Base-by-base conservation (phyloP, 163 green algal species). In the Coccomyxa subellipsoidea region DNA sequence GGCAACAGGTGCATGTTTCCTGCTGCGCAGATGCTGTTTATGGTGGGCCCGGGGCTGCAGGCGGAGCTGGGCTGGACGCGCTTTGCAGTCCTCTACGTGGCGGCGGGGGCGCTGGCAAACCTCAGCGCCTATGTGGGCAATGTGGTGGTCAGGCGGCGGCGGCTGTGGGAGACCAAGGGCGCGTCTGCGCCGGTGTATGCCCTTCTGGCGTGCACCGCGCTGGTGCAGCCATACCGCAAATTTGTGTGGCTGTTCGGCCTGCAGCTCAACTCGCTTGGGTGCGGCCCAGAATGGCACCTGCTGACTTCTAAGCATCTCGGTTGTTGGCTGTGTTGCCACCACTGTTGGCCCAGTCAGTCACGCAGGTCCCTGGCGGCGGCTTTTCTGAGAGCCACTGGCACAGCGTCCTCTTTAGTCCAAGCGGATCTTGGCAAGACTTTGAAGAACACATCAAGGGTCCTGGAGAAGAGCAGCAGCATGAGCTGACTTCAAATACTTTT, bases 161-260 rank as follows among this genome's bases (percentile, higher is more conserved):
- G 32, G 7, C 71, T 77, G 27, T 77, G 71, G 71, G 23, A 29
- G 34, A 77, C 71, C 35, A 77, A 79, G 9, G 73, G 73, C 15
- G 73, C 73, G 12, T 36, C 18, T 9, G 36, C 73, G 38, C 10
- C 73, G 0, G 37, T 79, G 36, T 79, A 79, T 38, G 73, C 73
- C 23, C 73, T 79, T 36, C 73, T 79, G 73, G 73, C 73, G 7
- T 79, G 73, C 73, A 54, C 35, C 8, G 73, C 38, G 31, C 25
- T 79, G 15, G 37, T 79, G 25, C 31, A 79, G 18, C 73, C 73
- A 18, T 79, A 79, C 38, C 73, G 73, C 37, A 79, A 79, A 37
- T 79, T 79, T 38, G 73, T 79, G 23, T 79, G 73, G 73, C 73
- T 79, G 73, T 79, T 79, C 37, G 38, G 38, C 7, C 10, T 79